phyloP scores from a whole-genome alignment of 1,284 basidiomycete genomes.

The Moesziomyces aphidis region DNA sequence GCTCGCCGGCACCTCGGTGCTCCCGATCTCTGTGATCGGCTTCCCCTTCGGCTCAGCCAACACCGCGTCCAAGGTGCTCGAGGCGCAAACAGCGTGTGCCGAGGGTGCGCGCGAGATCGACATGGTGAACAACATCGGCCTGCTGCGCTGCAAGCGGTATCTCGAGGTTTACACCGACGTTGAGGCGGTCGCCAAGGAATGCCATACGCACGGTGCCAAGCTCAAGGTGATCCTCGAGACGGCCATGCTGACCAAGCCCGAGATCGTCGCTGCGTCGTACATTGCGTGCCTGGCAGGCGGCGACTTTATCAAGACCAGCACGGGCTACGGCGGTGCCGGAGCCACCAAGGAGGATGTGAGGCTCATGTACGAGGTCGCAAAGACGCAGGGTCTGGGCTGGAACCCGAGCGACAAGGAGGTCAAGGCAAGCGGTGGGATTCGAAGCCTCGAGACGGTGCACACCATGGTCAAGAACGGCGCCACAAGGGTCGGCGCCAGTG shows the following conservation, averaged over 20 bases:
- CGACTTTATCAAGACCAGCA: slow-evolving; percentile 63
- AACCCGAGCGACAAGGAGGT: slow-evolving; percentile 35
- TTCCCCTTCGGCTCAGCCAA: slow-evolving; percentile 54
- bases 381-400: slow-evolving; percentile 21
- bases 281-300: slow-evolving; percentile 57
- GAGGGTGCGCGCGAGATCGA: slow-evolving; percentile 61
- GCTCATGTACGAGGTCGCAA: slow-evolving; percentile 55
- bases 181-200: slow-evolving; percentile 43
- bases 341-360: slow-evolving; percentile 54
- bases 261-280: slow-evolving; percentile 50
- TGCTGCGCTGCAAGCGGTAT: slow-evolving; percentile 40
- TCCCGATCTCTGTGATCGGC: slow-evolving; percentile 50
- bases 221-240: slow-evolving; percentile 64
- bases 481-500: slow-evolving; percentile 54
- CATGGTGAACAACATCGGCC: slow-evolving; percentile 64
- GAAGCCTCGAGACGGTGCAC: slow-evolving; percentile 40
- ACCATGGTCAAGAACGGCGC: slow-evolving; percentile 57
- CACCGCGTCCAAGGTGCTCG: slow-evolving; percentile 48
- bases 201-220: slow-evolving; percentile 24
- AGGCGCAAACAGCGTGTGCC: slow-evolving; percentile 39
- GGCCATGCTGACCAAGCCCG: slow-evolving; percentile 43
- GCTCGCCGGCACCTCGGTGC: slow-evolving; percentile 59
- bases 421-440: slow-evolving; percentile 60
- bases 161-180: slow-evolving; percentile 51
- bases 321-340: slow-evolving; percentile 59